Evolutionary conservation across 192 early-diverging fungal species (phyloP).

Genomic region (Jimgerdemannia flammicorona): DNA sequence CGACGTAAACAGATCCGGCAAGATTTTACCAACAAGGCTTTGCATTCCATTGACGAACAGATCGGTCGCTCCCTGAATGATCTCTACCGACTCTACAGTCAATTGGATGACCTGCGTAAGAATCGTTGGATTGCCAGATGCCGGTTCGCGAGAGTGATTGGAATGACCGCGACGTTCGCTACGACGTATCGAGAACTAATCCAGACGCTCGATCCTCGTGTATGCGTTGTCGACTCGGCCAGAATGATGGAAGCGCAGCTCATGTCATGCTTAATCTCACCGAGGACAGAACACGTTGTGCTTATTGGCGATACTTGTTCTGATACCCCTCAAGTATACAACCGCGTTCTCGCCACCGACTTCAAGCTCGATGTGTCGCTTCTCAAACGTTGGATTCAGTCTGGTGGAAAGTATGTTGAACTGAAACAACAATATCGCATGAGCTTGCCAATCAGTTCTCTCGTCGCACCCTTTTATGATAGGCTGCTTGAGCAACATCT

Average conservation of each 20-base stretch:
- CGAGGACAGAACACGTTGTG: constrained; percentile 23
- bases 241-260: constrained; percentile 12
- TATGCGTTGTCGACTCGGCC: constrained; percentile 21
- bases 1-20: neutral
- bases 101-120: constrained; percentile 5
- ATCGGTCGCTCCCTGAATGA: constrained; percentile 5
- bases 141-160: constrained; percentile 21
- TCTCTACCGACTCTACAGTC: neutral
- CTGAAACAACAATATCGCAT: constrained; percentile 29
- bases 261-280: neutral
- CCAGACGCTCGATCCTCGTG: constrained; percentile 3
- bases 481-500: neutral
- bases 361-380: constrained; percentile 10
- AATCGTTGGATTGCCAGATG: constrained; percentile 5
- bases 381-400: constrained; percentile 23
- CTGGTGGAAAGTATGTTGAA: constrained; percentile 3
- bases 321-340: neutral
- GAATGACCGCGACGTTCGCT: constrained; percentile 29
- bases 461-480: constrained; percentile 3
- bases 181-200: constrained; percentile 16
- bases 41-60: constrained; percentile 4
- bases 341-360: neutral
- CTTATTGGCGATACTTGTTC: constrained; percentile 15
- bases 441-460: neutral
- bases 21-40: neutral